Evolutionary conservation across 2,329 filamentous ascomycete species (phyloP), one percentile per base, ranked within the genome.

Genomic region (Paracoccidioides brasiliensis): DNA sequence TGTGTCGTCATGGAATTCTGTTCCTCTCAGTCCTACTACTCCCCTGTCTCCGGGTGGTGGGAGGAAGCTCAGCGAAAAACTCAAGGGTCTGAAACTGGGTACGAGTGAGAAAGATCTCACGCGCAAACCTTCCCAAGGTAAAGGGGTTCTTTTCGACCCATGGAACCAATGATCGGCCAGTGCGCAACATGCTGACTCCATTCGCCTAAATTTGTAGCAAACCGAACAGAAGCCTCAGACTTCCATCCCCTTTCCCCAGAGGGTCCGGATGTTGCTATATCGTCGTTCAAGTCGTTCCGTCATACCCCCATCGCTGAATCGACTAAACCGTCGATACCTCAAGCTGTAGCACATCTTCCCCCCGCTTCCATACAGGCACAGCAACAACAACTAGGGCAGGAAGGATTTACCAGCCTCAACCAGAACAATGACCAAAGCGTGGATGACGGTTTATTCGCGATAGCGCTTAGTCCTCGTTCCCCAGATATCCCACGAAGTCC

Each of bases 401-500:
- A 48, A 22, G 43, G 50, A 38, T 54, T 54, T 33, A 30, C 53
- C 44, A 38, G 30, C 5, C 28, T 54, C 3, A 14, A 15, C 15
- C 32, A 15, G 14, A 49, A 28, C 12, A 61, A 64, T 64, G 64
- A 58, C 7, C 58, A 63, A 1, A 69, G 58, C 68, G 59, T 62
- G 5, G 81, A 84, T 43, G 89, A 95, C 57, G 90, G 87, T 43
- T 76, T 95, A 2, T 96, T 96, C 66, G 90, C 89, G 0, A 78
- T 95, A 53, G 89, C 88, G 1, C 82, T 95, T 72, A 91, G 87
- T 64, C 90, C 90, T 0, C 78, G 90, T 52, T 90, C 87, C 64
- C 90, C 90, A 0, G 89, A 94, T 62, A 89, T 93, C 76, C 82
- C 83, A 54, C 87, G 83, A 63, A 90, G 87, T 65, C 90, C 89